Evolutionary conservation across 331 rosid genomes (phyloP), one percentile per base, ranked within the genome.

Genomic region (Dryas integrifolia): DNA sequence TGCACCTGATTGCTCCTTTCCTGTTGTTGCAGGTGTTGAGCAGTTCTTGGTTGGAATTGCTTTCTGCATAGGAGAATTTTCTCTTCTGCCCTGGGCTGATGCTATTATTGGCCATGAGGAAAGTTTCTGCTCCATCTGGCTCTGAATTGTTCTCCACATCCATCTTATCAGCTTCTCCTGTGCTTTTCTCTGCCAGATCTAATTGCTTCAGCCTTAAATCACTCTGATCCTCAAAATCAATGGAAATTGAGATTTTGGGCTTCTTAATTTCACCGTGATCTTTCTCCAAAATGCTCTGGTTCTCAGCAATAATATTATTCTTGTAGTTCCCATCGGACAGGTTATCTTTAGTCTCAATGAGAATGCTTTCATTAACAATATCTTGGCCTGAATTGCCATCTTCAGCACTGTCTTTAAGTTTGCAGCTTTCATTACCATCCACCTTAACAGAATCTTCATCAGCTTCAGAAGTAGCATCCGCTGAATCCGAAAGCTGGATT

Each of bases 1-100:
- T 88, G 72, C 69, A 47, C 45, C 78, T 84, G 46, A 70, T 71
- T 43, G 50, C 48, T 50, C 72, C 70, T 73, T 60, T 82, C 81
- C 80, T 53, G 55, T 60, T 39, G 70, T 40, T 86, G 71, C 79
- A 75, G 13, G 57, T 41, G 61, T 65, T 64, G n/a, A 72, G 41
- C 44, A 68, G 77, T 43, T 84, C 83, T 86, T 81, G 63, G 5
- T 43, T 61, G 0, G 65, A 55, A 11, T 53, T 55, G 16, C 7
- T 8, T 59, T 65, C 67, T n/a, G 51, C 60, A 0, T n/a, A 30
- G 21, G 70, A 44, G 35, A 60, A 12, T 61, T 57, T 69, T 60
- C 46, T 65, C 51, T 70, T 74, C 65, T 30, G 26, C 72, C 76
- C 67, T n/a, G 56, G 74, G 72, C 67, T 49, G 30, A 3, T 49